Evolutionary conservation across 2,329 filamentous ascomycete species (phyloP), one percentile per base, ranked within the genome.

Genomic region (Colletotrichum sp.): DNA sequence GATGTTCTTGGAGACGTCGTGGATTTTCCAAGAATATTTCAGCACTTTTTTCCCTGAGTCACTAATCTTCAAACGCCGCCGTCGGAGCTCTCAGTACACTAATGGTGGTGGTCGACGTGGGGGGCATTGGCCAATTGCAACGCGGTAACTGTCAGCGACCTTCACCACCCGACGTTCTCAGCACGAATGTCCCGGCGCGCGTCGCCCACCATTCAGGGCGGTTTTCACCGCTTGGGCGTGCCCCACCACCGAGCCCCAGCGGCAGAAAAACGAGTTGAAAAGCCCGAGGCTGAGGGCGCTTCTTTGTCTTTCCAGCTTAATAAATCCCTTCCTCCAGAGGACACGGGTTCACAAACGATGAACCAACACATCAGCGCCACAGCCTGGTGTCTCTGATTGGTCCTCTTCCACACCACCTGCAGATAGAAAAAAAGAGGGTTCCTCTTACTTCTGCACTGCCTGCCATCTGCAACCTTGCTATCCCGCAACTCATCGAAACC

Each of bases 311-410:
- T 62, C 75, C 8, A 66, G 65, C 71, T 76, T 76, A 68, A 49
- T 63, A 63, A 62, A 34, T 63, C 60, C 34, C 55, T 64, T 44
- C 5, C 59, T 60, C 28, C 59, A 63, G 74, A 78, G 76, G 77
- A 78, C 77, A 78, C 77, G 77, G n/a, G 70, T 62, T 78, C 77
- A 75, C 52, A 60, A 76, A 76, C 60, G 44, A 73, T 69, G 63
- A 72, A 70, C 69, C 75, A 74, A 67, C 63, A 69, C 73, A 70
- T 72, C 76, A 74, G 77, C 70, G 73, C 71, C 39, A 55, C 36
- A 78, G 68, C 76, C 77, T 78, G 76, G 39, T 74, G 75, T 71
- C 66, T 69, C 70, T 66, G 62, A 75, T 72, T 77, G 65, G 67
- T 71, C 28, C 21, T 75, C 62, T 75, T 52, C 64, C 62, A 34